Percentiles rank a stretch among this genome's conserved stretches.
Conservation (phyloP, 768 basidiomycete genomes). For the Tulasnella sp. region DNA sequence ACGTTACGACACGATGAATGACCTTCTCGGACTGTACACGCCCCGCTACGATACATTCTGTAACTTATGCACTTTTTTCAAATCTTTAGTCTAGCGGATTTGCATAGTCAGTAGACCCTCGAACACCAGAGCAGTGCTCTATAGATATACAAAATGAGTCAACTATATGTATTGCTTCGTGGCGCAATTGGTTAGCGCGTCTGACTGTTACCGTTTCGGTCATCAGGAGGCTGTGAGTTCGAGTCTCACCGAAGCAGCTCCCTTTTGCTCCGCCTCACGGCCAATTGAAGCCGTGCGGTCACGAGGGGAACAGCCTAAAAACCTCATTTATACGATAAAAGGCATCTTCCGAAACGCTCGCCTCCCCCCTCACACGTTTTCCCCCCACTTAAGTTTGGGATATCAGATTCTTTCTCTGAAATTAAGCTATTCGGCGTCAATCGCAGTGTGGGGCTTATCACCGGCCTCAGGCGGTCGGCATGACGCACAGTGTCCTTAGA, state of each 20-base stretch:
- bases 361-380: no score
- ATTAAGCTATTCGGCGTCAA: no score
- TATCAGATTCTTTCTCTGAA: no score
- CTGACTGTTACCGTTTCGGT: conserved; percentile 30
- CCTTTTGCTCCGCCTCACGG: not conserved
- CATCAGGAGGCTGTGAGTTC: conserved; percentile 36
- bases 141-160: not conserved
- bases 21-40: not conserved
- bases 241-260: conserved; percentile 34
- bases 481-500: no score
- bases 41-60: conserved; percentile 3
- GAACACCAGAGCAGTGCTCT: not conserved
- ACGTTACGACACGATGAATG: conserved; percentile 17
- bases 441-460: no score
- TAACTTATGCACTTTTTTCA: conserved; percentile 18
- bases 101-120: not conserved
- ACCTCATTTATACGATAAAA: no score
- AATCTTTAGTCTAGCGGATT: not conserved
- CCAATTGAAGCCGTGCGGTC: not conserved
- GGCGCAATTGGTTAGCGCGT: conserved; percentile 35
- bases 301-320: no score
- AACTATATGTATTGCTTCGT: conserved; percentile 6
- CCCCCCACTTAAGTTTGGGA: no score
- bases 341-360: no score
- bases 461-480: no score